Evolutionary conservation across 768 basidiomycete species (phyloP), one percentile per base, ranked within the genome.

Genomic region (Epithele typhae): DNA sequence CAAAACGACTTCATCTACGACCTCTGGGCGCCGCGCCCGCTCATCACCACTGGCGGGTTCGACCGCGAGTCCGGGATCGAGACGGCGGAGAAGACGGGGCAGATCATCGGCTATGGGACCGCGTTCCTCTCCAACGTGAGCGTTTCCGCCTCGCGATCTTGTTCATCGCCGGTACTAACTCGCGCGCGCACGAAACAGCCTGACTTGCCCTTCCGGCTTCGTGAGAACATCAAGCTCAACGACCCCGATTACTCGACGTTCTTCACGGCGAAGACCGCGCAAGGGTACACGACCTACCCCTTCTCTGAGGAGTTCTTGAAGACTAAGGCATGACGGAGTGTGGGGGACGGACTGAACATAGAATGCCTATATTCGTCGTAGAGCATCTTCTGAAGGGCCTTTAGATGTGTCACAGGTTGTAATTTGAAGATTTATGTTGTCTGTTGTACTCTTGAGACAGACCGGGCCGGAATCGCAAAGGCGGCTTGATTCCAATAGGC

Each of bases 151-250:
- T 15, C 22, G 17, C 27, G 8, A 9, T 21, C 27, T 32, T 27
- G 18, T 22, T 32, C 1, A n/a, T 35, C n/a, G 12, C 27, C 7
- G 7, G 2, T 30, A 27, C 27, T 12, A 17, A 4, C 15, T 27
- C 12, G n/a, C n/a, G 19, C 32, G 40, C 23, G 8, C 3, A 11
- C 3, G 4, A 7, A 9, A 10, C 23, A 75, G 72, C 74, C 74
- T 14, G 74, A 76, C 52, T 62, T 76, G 11, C 68, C 68, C 0
- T 47, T 51, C 10, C 60, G 73, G 5, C 44, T 74, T 12, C 52
- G 59, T 49, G 58, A 65, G 37, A 49, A 67, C 33, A 53, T 70
- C 3, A 61, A 69, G 0, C 54, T 73, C 3, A 67, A 56, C 22
- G 34, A 47, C 3, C 65, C 64, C 33, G 57, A 77, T 38, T 40